phyloP scores from a whole-genome alignment of 2,329 filamentous ascomycete species.

The Dothiorella sarmentorum region DNA sequence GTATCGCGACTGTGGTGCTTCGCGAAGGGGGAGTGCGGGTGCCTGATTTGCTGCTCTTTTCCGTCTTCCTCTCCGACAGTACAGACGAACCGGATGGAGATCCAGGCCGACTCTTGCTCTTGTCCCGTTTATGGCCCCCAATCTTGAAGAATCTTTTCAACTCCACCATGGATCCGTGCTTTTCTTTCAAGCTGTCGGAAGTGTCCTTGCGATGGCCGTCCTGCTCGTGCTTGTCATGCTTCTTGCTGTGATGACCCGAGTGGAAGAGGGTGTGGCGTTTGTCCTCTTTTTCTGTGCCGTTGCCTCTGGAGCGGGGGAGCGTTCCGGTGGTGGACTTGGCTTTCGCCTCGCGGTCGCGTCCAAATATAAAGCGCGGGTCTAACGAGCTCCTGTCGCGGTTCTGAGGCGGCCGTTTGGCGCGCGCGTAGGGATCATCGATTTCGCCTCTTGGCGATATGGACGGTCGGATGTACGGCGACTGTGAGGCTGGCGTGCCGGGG shows the following conservation, averaged over 20 bases:
- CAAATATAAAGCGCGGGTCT: constrained; percentile 82
- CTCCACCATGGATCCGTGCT: constrained; percentile 82
- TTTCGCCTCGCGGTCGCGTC: constrained; percentile 47
- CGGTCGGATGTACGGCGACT: constrained; percentile 65
- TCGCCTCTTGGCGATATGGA: constrained; percentile 73
- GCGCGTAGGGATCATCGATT: constrained; percentile 81
- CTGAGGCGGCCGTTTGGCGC: constrained; percentile 71
- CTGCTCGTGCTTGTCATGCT: constrained; percentile 48
- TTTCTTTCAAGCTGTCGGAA: constrained; percentile 22
- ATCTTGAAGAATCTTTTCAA: constrained; percentile 95
- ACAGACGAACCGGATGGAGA: constrained; percentile 48
- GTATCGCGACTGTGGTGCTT: constrained; percentile 49
- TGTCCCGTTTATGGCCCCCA: constrained; percentile 58
- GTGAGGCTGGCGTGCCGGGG: constrained; percentile 42
- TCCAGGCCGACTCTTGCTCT: constrained; percentile 55
- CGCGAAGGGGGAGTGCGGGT: constrained; percentile 36
- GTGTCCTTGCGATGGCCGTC: constrained; percentile 45
- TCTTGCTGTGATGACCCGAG: constrained; percentile 45
- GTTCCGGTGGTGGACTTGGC: constrained; percentile 31
- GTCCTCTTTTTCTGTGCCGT: constrained; percentile 40
- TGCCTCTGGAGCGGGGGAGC: constrained; percentile 46
- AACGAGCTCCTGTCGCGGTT: constrained; percentile 62
- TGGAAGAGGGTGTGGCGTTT: constrained; percentile 56
- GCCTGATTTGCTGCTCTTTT: constrained; percentile 43
- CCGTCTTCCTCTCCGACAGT: constrained; percentile 49